phyloP scores from a whole-genome alignment of 2,329 filamentous ascomycete genomes.

The Microcera coccophila region DNA sequence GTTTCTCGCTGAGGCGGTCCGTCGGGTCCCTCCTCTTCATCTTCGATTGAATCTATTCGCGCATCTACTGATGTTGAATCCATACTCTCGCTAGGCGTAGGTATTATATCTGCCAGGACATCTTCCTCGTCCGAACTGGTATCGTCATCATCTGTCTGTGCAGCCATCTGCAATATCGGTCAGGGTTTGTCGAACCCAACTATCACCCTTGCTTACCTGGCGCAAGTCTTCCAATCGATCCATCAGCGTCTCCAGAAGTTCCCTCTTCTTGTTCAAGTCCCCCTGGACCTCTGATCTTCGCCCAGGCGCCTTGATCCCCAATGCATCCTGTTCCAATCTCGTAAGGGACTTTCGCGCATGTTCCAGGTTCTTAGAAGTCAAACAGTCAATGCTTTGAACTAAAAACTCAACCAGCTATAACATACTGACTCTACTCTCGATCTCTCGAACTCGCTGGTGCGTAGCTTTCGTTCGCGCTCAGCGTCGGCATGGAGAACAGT shows the following conservation, averaged over 20 bases:
- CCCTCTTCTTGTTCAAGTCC: constrained; percentile 62
- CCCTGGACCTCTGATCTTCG: constrained; percentile 59
- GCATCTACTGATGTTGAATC: constrained; percentile 35
- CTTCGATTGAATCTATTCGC: constrained; percentile 17
- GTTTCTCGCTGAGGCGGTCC: no score
- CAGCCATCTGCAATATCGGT: constrained; percentile 30
- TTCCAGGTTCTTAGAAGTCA: constrained; percentile 59
- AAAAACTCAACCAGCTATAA: background rate
- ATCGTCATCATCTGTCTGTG: constrained; percentile 37
- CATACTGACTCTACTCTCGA: constrained; percentile 40
- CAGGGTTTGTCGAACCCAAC: no score
- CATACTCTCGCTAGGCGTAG: constrained; percentile 52
- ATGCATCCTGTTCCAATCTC: constrained; percentile 65
- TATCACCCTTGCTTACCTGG: no score
- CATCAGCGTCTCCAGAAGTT: constrained; percentile 61
- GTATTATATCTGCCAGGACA: constrained; percentile 51
- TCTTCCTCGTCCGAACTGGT: constrained; percentile 53
- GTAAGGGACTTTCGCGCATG: constrained; percentile 66
- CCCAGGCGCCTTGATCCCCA: constrained; percentile 53
- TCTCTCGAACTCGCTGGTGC: constrained; percentile 63
- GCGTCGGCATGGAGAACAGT: constrained; percentile 60
- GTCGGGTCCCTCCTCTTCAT: constrained; percentile 13
- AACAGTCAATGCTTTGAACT: constrained; percentile 6
- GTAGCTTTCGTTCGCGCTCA: constrained; percentile 54
- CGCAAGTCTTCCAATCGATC: constrained; percentile 66